Percentiles rank a stretch among this genome's conserved stretches.
phyloP scores from a whole-genome alignment of 495 filamentous ascomycete species.

The Penicillium soppii region DNA sequence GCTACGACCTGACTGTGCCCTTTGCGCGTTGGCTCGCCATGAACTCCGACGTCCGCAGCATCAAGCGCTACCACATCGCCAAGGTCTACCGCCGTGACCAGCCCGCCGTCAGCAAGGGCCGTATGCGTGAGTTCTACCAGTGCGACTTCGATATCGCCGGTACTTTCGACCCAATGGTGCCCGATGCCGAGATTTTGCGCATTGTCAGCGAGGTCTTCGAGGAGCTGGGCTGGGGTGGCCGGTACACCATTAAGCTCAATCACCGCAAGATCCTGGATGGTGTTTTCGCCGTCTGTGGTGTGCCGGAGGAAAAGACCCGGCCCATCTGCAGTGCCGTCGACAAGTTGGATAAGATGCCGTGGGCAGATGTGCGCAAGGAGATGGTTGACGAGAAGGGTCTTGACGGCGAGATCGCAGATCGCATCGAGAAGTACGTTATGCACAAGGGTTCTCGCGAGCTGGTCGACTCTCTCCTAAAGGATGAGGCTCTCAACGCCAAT shows the following conservation, averaged over 20 bases:
- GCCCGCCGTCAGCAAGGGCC: constrained; percentile 80
- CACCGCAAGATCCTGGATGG: constrained; percentile 94
- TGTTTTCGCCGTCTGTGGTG: constrained; percentile 86
- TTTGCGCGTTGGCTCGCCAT: constrained; percentile 86
- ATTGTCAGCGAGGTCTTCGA: constrained; percentile 87
- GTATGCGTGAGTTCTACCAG: constrained; percentile 97
- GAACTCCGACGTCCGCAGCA: constrained; percentile 69
- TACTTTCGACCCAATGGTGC: constrained; percentile 86
- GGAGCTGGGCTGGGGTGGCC: constrained; percentile 66
- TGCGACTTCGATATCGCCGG: constrained; percentile 98
- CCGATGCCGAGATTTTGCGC: constrained; percentile 88
- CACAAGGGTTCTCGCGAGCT: constrained; percentile 68
- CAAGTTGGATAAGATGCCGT: constrained; percentile 91
- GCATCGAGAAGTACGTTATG: constrained; percentile 79
- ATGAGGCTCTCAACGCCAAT: constrained; percentile 65
- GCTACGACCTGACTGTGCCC: constrained; percentile 91
- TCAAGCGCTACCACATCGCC: constrained; percentile 87
- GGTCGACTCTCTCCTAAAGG: constrained; percentile 60
- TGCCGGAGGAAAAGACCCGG: constrained; percentile 80
- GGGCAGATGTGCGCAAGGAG: constrained; percentile 85
- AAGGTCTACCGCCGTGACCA: constrained; percentile 85
- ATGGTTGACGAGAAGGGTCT: constrained; percentile 94
- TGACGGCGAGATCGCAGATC: constrained; percentile 69
- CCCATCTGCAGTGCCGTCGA: constrained; percentile 89
- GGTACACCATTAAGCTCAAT: constrained; percentile 88